Percentiles rank a stretch among this genome's conserved stretches.
These are phyloP conservation scores for Sicyos edulis DNA, from an alignment of 306 rosid species.

Conservation along the genomic window DNA sequence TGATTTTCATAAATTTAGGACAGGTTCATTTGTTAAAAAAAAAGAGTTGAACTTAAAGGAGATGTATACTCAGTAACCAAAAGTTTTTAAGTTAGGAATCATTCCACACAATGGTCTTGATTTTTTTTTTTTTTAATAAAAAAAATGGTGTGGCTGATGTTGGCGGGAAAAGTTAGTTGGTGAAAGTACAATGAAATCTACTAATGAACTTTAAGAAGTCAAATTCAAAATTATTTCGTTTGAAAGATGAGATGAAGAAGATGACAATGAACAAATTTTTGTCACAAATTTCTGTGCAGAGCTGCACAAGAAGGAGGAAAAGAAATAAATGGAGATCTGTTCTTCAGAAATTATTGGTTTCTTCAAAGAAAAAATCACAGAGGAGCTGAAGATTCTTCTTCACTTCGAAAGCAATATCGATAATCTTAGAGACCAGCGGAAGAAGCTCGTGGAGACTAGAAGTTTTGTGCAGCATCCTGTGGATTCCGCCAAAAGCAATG, in stretches of 20 bases:
- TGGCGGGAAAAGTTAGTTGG: too few relatives aligned
- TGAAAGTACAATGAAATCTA: too few relatives aligned
- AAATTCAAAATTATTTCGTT: background rate
- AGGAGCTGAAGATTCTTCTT: constrained; percentile 19
- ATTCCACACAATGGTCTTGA: too few relatives aligned
- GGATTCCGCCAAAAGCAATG: constrained; percentile 13
- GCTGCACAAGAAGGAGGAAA: background rate
- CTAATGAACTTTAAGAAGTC: background rate
- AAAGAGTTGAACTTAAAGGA: too few relatives aligned
- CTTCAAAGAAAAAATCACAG: background rate
- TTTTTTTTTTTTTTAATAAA: too few relatives aligned
- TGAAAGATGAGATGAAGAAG: background rate
- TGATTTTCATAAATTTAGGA: too few relatives aligned
- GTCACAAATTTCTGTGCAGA: background rate
- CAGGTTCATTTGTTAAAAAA: too few relatives aligned
- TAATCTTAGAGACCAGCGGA: background rate
- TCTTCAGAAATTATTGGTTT: background rate
- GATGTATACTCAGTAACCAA: too few relatives aligned
- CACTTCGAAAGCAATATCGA: constrained; percentile 16
- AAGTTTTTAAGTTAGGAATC: too few relatives aligned
- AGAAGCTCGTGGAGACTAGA: background rate
- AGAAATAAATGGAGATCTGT: background rate
- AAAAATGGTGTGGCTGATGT: too few relatives aligned
- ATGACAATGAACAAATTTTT: background rate
- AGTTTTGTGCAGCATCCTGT: background rate